Conservation (phyloP, 164 flowering plant genomes). For the Vitis labrusca region DNA sequence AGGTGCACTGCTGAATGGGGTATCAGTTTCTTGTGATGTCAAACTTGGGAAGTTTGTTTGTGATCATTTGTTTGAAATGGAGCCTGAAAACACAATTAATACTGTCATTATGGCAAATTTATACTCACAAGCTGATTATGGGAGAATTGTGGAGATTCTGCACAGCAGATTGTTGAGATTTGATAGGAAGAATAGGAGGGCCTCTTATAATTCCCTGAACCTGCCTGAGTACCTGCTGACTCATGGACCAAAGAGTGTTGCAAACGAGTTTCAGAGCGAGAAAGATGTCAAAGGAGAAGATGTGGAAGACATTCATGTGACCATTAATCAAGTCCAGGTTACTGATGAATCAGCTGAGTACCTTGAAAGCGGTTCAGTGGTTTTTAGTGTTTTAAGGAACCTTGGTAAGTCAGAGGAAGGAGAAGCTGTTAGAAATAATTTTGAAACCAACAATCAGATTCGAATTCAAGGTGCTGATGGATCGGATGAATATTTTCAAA, state of each 20-base stretch:
- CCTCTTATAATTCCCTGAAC: conserved; percentile 25
- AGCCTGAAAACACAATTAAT: conserved; percentile 75
- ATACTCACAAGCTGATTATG: conserved; percentile 44
- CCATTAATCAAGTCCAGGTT: conserved; percentile 20
- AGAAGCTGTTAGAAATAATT: conserved; percentile 2
- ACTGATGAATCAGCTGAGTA: conserved; percentile 7
- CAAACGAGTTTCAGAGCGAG: conserved; percentile 30
- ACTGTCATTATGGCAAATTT: conserved; percentile 72
- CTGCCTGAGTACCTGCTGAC: conserved; percentile 34
- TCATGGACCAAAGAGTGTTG: conserved; percentile 36
- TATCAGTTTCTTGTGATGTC: conserved; percentile 56
- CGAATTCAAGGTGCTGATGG: conserved; percentile 12
- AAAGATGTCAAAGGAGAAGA: conserved; percentile 15
- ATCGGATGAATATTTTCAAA: conserved; percentile 18
- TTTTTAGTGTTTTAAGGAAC: too few species aligned
- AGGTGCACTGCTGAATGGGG: conserved; percentile 84
- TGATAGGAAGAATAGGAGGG: conserved; percentile 28
- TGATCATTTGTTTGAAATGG: conserved; percentile 61
- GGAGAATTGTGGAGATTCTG: conserved; percentile 34
- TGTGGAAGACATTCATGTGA: conserved; percentile 19
- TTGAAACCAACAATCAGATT: neutral
- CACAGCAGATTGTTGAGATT: conserved; percentile 27
- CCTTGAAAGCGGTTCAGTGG: too few species aligned
- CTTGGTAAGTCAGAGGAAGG: conserved; percentile 14
- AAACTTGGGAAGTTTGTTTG: conserved; percentile 61